These are phyloP conservation scores for Pseudomonodictys pantanalensis DNA, from an alignment of 495 filamentous ascomycete species.

Conservation along the genomic window DNA sequence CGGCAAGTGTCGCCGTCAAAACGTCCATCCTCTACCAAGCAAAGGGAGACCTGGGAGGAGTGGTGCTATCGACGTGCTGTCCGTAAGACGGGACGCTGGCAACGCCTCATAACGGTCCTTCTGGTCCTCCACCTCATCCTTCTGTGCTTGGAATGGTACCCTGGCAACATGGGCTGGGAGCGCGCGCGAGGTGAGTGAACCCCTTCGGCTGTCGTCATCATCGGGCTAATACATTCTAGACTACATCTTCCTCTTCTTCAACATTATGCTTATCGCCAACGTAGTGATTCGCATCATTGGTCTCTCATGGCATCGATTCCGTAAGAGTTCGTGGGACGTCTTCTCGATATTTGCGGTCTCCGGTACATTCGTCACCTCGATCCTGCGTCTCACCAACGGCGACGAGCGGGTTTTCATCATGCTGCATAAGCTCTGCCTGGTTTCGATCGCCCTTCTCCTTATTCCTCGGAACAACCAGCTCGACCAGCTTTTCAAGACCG, in stretches of 20 bases:
- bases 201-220: neutral
- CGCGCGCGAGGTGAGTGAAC: constrained; percentile 51
- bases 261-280: constrained; percentile 79
- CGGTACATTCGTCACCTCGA: constrained; percentile 76
- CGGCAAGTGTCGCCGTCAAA: constrained; percentile 93
- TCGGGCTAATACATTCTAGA: constrained; percentile 45
- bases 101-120: constrained; percentile 70
- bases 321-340: constrained; percentile 92
- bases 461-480: constrained; percentile 97
- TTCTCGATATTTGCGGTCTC: constrained; percentile 81
- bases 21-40: constrained; percentile 69
- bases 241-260: constrained; percentile 78
- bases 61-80: constrained; percentile 95
- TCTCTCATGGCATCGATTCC: constrained; percentile 88
- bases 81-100: constrained; percentile 93
- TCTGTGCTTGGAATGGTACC: constrained; percentile 81
- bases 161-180: constrained; percentile 65
- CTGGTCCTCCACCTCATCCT: constrained; percentile 80
- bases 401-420: constrained; percentile 62
- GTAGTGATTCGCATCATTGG: constrained; percentile 81
- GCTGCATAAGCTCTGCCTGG: constrained; percentile 89
- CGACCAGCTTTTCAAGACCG: constrained; percentile 98
- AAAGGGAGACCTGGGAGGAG: constrained; percentile 71
- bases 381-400: constrained; percentile 61
- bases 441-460: constrained; percentile 83